These are phyloP conservation scores for Vinca major DNA, from an alignment of 305 asterid species.

Conservation along the genomic window DNA sequence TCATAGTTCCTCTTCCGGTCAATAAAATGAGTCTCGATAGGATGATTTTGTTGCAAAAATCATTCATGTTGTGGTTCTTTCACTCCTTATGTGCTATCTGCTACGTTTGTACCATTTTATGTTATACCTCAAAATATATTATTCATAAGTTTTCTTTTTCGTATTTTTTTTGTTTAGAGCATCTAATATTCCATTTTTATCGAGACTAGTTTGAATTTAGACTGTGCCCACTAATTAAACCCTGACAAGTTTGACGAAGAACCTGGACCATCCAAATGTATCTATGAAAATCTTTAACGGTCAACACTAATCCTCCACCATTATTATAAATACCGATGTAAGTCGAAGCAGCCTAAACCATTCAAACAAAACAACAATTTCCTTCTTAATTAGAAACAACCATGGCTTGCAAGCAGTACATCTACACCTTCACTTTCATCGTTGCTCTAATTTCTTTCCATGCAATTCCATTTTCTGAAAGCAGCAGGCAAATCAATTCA, in stretches of 20 bases:
- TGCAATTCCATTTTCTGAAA: slow-evolving; percentile 15
- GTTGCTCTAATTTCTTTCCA: slow-evolving; percentile 16
- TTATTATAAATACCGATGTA: slow-evolving; percentile 17
- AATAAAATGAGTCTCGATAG: too few relatives aligned
- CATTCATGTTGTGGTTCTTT: too few relatives aligned
- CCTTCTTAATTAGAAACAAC: slow-evolving; percentile 3
- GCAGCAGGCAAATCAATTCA: slow-evolving; percentile 22
- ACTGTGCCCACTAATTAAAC: background rate
- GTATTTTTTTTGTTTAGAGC: too few relatives aligned
- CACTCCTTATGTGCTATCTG: too few relatives aligned
- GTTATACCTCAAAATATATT: too few relatives aligned
- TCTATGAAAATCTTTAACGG: slow-evolving; percentile 1
- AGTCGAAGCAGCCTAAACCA: slow-evolving; percentile 9
- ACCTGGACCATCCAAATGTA: slow-evolving; percentile 19
- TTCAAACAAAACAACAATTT: background rate
- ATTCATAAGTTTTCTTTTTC: too few relatives aligned
- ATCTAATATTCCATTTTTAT: too few relatives aligned
- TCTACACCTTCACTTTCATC: slow-evolving; percentile 15
- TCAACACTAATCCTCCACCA: background rate
- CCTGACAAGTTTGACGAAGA: background rate
- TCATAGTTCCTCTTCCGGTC: too few relatives aligned
- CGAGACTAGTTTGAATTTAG: too few relatives aligned
- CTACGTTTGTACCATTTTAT: too few relatives aligned
- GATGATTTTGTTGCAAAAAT: too few relatives aligned
- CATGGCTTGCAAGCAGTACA: slow-evolving; percentile 18